These are phyloP conservation scores for Eucalyptus pauciflora DNA, from an alignment of 345 rosid species.

Conservation along the genomic window DNA sequence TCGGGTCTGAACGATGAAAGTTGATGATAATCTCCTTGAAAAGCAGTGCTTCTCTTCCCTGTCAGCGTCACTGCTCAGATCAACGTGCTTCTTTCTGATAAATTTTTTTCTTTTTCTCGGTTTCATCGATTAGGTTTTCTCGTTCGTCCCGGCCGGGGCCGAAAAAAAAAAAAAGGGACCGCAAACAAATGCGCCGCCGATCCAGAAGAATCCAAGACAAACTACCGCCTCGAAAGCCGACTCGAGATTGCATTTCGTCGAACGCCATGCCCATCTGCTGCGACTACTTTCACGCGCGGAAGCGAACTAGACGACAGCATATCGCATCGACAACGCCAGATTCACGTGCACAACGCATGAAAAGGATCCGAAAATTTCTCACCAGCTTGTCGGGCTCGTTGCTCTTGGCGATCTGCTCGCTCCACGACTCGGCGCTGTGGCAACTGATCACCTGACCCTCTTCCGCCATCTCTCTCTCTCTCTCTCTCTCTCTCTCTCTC, in stretches of 20 bases:
- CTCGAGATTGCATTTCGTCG: not conserved
- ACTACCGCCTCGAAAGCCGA: not conserved
- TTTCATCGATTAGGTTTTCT: not conserved
- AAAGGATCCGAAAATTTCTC: not conserved
- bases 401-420: conserved; percentile 37
- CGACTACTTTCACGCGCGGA: not conserved
- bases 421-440: conserved; percentile 61
- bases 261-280: not conserved
- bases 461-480: conserved; percentile 20
- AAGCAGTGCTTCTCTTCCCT: not conserved
- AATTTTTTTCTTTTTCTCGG: not conserved
- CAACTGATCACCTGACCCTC: conserved; percentile 71
- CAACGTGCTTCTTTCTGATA: not conserved
- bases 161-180: not conserved
- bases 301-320: accelerated
- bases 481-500: not conserved
- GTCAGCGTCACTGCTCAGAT: not conserved
- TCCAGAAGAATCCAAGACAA: not conserved
- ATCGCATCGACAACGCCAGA: not conserved
- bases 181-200: not conserved
- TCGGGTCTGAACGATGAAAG: not conserved
- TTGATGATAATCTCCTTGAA: not conserved
- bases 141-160: not conserved
- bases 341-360: not conserved
- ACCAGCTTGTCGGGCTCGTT: conserved; percentile 69